phyloP scores from a whole-genome alignment of 306 rosid genomes.

The Begonia peltatifolia region DNA sequence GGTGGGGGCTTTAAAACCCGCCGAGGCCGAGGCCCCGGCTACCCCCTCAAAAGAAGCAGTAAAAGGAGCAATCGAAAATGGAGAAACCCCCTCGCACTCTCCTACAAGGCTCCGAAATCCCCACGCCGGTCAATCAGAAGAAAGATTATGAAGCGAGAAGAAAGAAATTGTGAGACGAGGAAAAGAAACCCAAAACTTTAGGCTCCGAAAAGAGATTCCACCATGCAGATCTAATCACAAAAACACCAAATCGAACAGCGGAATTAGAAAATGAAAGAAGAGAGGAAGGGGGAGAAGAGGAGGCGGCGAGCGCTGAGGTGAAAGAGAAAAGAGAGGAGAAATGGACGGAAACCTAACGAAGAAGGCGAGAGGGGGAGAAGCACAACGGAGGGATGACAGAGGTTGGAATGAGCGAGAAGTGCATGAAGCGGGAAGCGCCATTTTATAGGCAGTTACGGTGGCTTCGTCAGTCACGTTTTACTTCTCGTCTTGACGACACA shows the following conservation, averaged over 20 bases:
- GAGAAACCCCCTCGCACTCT: conserved; percentile 25
- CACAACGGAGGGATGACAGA: background rate
- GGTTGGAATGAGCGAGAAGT: conserved; percentile 43
- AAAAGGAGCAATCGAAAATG: conserved; percentile 28
- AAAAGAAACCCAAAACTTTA: background rate
- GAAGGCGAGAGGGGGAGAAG: background rate
- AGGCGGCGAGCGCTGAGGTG: background rate
- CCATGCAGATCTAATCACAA: conserved; percentile 35
- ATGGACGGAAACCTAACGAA: conserved; percentile 5
- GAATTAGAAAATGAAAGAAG: background rate
- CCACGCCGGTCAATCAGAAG: conserved; percentile 54
- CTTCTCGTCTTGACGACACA: background rate
- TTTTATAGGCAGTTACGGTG: conserved; percentile 28
- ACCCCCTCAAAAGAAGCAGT: conserved; percentile 87
- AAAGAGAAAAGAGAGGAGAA: background rate
- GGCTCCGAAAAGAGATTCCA: conserved; percentile 9
- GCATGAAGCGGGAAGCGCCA: conserved; percentile 31
- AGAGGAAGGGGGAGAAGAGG: too few relatives aligned
- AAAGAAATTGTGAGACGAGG: background rate
- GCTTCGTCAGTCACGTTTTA: background rate
- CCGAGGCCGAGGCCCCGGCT: conserved; percentile 99
- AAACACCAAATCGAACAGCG: background rate
- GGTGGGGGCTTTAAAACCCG: conserved; percentile 98
- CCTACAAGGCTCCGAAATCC: conserved; percentile 34
- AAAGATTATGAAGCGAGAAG: background rate